These are phyloP conservation scores for Tetradesmus lagerheimii DNA, from an alignment of 139 green algal species.

Conservation along the genomic window DNA sequence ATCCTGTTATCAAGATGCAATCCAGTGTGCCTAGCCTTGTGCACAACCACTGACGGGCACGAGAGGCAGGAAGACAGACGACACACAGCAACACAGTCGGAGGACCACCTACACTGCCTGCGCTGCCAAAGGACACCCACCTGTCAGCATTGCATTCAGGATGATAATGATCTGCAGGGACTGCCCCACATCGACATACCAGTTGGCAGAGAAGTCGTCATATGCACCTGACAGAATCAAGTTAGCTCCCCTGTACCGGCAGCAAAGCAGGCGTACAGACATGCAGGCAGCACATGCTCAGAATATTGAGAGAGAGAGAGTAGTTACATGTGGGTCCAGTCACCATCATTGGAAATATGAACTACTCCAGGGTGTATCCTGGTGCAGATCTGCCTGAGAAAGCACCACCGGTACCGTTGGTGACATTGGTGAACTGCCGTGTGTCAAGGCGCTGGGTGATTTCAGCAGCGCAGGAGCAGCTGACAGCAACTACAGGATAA, in stretches of 20 bases:
- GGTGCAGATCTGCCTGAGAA: neutral
- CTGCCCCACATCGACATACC: slow-evolving; percentile 64
- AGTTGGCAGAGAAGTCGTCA: slow-evolving; percentile 58
- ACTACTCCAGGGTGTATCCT: neutral
- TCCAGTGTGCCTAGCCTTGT: no score
- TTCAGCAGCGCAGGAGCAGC: no score
- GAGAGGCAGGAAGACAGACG: no score
- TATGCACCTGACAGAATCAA: slow-evolving; percentile 47
- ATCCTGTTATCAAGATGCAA: no score
- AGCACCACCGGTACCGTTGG: no score
- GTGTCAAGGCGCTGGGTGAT: no score
- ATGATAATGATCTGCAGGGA: slow-evolving; percentile 50
- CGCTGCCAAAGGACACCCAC: neutral
- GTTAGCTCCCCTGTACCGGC: slow-evolving; percentile 7
- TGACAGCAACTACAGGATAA: neutral
- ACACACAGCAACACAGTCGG: no score
- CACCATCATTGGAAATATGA: no score
- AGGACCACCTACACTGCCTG: no score
- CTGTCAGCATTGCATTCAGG: slow-evolving; percentile 26
- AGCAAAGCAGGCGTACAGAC: neutral
- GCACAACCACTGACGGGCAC: no score
- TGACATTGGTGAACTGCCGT: neutral
- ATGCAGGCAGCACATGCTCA: neutral
- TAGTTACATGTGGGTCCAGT: no score
- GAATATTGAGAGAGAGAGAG: no score